Evolutionary conservation across 1,139 yeast genomes (phyloP).

Genomic region (Suhomyces atakaporum): DNA sequence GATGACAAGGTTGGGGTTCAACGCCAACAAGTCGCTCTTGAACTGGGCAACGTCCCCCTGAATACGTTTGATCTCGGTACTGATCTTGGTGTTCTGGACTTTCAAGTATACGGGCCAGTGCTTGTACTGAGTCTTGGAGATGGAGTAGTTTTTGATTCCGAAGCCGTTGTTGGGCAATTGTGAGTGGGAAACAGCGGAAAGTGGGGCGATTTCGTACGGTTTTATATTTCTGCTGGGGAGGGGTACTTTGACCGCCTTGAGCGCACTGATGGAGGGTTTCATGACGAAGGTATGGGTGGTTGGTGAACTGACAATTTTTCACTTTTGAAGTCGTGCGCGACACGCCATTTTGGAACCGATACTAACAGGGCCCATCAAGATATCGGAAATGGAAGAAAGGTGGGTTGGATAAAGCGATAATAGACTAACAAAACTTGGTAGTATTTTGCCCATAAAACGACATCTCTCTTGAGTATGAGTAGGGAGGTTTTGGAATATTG

Average conservation of each 20-base stretch:
- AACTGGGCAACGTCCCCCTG: constrained; percentile 61
- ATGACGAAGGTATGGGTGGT: constrained; percentile 17
- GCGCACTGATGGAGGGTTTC: constrained; percentile 28
- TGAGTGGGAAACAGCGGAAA: constrained; percentile 26
- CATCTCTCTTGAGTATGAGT: no score
- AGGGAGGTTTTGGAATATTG: no score
- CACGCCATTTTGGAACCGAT: no score
- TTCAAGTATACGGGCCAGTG: constrained; percentile 73
- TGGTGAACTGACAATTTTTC: constrained; percentile 7
- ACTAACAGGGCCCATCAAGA: no score
- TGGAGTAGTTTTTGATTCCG: constrained; percentile 48
- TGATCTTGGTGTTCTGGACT: constrained; percentile 51
- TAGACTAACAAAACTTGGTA: no score
- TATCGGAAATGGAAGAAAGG: no score
- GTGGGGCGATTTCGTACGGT: constrained; percentile 32
- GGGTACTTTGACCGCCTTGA: constrained; percentile 29
- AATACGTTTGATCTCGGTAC: constrained; percentile 66
- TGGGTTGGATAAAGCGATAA: no score
- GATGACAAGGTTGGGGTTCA: constrained; percentile 50
- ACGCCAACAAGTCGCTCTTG: constrained; percentile 56
- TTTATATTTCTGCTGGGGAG: constrained; percentile 21
- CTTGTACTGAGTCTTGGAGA: constrained; percentile 57
- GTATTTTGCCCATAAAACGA: no score
- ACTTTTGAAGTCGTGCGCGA: neutral
- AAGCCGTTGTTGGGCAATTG: constrained; percentile 45